Base-by-base conservation (phyloP, 1,139 yeast species). In the Entelexis paramagnoliae region DNA sequence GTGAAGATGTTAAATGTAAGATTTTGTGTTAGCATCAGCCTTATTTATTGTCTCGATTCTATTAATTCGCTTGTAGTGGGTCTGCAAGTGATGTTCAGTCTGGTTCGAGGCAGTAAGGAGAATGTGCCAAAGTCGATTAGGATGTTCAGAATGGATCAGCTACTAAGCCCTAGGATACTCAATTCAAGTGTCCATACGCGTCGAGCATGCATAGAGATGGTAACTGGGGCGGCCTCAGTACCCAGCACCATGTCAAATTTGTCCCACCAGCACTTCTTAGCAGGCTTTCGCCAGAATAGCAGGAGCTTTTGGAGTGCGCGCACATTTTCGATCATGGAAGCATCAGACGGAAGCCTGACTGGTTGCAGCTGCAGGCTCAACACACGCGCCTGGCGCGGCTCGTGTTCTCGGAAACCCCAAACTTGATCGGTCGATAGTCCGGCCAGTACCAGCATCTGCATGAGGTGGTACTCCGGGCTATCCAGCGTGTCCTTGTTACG, bases 221-320 rank as follows among this genome's bases (percentile, higher is more conserved):
- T 79, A 48, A 78, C 67, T 10, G 44, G 42, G 20, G 50, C 40
- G n/a, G 28, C 22, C 3, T 19, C 7, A 7, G 59, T 52, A 10
- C 83, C 71, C 32, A 87, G 71, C 7, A 75, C 76, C 46, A 73
- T 70, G 45, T 79, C 79, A 62, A 83, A 58, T 20, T 66, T 62
- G 49, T 83, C 83, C 99, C 99, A 93, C 99, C 99, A 93, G 69
- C 99, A 93, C 66, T 93, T 93, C 63, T 98, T 76, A 1, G 99
- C 99, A 0, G 99, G 99, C 64, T 91, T 91, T 58, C 96, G 77
- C 98, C 98, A 93, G 65, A 93, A 93, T 54, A 93, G 72, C 38
- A 93, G 73, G 51, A 93, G 74, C 65, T 93, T 91, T 34, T 91
- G 85, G 4, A 59, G 43, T 0, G 62, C 59, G 3, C 56, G 52